Evolutionary conservation across 352 stramenopile species (phyloP).

Genomic region (Globisporangium irregulare): DNA sequence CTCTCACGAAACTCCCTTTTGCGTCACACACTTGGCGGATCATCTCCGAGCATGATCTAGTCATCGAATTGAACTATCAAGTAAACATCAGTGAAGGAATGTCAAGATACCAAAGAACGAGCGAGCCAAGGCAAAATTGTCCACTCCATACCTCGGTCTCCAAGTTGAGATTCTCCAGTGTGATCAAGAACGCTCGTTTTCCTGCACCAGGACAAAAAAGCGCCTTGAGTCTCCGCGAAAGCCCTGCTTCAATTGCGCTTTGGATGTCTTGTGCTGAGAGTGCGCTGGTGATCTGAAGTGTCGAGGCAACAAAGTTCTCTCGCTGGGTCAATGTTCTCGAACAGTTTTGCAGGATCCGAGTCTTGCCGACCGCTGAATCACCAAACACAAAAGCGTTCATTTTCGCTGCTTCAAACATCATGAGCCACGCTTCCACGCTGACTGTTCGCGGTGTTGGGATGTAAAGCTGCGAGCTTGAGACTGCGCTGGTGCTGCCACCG

Average conservation of each 20-base stretch:
- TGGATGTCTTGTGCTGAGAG: slow-evolving; percentile 35
- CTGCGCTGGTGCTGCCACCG: neutral
- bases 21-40: slow-evolving; percentile 62
- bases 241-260: slow-evolving; percentile 30
- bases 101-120: neutral
- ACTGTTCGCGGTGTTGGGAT: slow-evolving; percentile 41
- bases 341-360: slow-evolving; percentile 34
- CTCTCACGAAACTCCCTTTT: slow-evolving; percentile 46
- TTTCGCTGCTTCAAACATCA: slow-evolving; percentile 35
- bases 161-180: slow-evolving; percentile 61
- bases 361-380: slow-evolving; percentile 52
- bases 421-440: slow-evolving; percentile 35
- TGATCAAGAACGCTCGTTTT: slow-evolving; percentile 37
- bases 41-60: slow-evolving; percentile 40
- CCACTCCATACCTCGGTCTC: slow-evolving; percentile 34
- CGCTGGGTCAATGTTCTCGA: slow-evolving; percentile 30
- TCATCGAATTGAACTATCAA: neutral
- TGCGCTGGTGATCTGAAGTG: slow-evolving; percentile 30
- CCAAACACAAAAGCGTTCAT: slow-evolving; percentile 48
- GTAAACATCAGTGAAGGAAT: neutral
- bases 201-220: slow-evolving; percentile 51
- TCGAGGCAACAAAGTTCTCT: slow-evolving; percentile 30
- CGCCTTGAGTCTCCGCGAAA: slow-evolving; percentile 53
- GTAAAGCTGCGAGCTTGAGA: slow-evolving; percentile 27
- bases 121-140: neutral